Percentiles rank a stretch among this genome's conserved stretches.
phyloP scores from a whole-genome alignment of 768 basidiomycete genomes.

The Chalciporus piperatus region DNA sequence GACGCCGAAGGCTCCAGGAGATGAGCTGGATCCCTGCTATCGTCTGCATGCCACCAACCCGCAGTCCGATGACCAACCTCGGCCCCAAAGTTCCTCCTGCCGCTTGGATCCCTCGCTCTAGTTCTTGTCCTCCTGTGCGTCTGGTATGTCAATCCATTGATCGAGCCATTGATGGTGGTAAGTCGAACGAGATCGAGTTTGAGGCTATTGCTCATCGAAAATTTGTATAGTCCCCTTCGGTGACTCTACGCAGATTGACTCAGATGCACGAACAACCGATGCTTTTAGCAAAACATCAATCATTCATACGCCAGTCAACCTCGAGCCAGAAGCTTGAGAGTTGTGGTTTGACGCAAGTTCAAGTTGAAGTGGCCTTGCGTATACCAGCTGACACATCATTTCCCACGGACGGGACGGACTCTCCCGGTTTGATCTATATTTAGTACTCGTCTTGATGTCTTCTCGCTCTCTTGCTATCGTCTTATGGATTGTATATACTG shows the following conservation, averaged over 20 bases:
- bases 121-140: constrained; percentile 3
- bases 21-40: too few relatives aligned
- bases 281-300: fast-evolving
- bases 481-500: too few relatives aligned
- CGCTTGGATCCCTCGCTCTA: not conserved
- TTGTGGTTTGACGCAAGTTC: too few relatives aligned
- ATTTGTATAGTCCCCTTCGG: not conserved
- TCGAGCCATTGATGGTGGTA: not conserved
- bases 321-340: not conserved
- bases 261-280: constrained; percentile 13
- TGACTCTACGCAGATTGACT: not conserved
- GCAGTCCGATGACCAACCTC: too few relatives aligned
- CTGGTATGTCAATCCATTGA: not conserved
- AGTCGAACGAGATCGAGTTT: not conserved
- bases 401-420: not conserved
- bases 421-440: not conserved
- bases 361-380: too few relatives aligned
- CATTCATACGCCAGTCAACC: constrained; percentile 10
- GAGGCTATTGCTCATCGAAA: not conserved
- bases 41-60: too few relatives aligned
- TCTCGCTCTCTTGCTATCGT: too few relatives aligned
- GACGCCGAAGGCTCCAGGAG: too few relatives aligned
- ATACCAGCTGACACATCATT: not conserved
- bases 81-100: not conserved
- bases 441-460: too few relatives aligned